A percentile compares a stretch with the other conserved stretches of the same genome.
Conservation (phyloP, 164 flowering plant genomes). For the Amborella trichopoda region DNA sequence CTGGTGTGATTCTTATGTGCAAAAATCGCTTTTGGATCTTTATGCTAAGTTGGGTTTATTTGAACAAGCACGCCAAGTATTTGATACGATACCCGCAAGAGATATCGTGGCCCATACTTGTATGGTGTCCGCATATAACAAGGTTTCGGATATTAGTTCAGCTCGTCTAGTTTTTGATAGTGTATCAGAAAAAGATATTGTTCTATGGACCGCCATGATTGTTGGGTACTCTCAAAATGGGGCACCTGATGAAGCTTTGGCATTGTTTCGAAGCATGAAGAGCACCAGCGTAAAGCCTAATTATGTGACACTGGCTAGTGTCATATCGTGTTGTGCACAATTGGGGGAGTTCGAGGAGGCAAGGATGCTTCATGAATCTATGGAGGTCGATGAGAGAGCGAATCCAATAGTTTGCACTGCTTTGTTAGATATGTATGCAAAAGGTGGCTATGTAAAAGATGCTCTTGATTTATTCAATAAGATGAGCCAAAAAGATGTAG, state of each 20-base stretch:
- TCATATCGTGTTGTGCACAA: slow-evolving; percentile 12
- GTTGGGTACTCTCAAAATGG: slow-evolving; percentile 15
- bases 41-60: slow-evolving; percentile 6
- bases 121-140: slow-evolving; percentile 7
- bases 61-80: slow-evolving; percentile 7
- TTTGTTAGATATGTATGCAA: slow-evolving; percentile 15
- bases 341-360: slow-evolving; percentile 9
- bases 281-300: slow-evolving; percentile 8
- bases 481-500: slow-evolving; percentile 12
- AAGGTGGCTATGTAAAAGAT: slow-evolving; percentile 8
- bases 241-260: slow-evolving; percentile 9
- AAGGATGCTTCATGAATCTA: slow-evolving; percentile 5
- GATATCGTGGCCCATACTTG: slow-evolving; percentile 10
- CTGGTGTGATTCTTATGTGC: slow-evolving; percentile 5
- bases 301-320: slow-evolving; percentile 12
- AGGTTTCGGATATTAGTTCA: slow-evolving; percentile 6
- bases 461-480: slow-evolving; percentile 8
- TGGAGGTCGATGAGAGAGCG: slow-evolving; percentile 8
- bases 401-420: slow-evolving; percentile 10
- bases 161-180: slow-evolving; percentile 12
- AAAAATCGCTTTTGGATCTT: slow-evolving; percentile 7
- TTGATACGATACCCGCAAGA: slow-evolving; percentile 17
- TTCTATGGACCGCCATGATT: slow-evolving; percentile 15
- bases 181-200: slow-evolving; percentile 7
- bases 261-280: slow-evolving; percentile 11